Conservation (phyloP, 2,329 filamentous ascomycete species). For the Sarocladium brachiariae region DNA sequence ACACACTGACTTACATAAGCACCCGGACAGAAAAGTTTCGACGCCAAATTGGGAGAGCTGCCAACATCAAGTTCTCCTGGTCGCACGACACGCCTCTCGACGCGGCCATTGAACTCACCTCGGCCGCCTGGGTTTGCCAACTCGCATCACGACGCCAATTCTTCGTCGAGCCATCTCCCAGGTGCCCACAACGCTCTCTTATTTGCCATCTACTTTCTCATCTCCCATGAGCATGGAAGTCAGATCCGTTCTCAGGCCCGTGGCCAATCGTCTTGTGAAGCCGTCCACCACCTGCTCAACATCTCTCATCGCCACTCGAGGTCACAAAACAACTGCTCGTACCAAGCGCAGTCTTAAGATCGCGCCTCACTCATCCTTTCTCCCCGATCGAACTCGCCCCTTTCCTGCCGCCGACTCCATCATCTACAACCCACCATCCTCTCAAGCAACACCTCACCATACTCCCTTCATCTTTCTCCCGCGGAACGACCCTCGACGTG, state of each 20-base stretch:
- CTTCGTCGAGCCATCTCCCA: background rate
- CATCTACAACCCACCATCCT: slow-evolving; percentile 51
- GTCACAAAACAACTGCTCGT: slow-evolving; percentile 46
- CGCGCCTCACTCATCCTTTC: slow-evolving; percentile 54
- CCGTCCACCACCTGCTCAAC: slow-evolving; percentile 16
- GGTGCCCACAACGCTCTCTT: background rate
- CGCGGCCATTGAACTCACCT: slow-evolving; percentile 4
- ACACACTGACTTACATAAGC: background rate
- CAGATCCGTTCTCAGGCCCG: slow-evolving; percentile 27
- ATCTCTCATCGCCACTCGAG: slow-evolving; percentile 24
- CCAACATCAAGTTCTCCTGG: slow-evolving; percentile 7
- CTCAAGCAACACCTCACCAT: slow-evolving; percentile 51
- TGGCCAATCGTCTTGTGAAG: slow-evolving; percentile 23
- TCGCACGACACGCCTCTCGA: slow-evolving; percentile 3
- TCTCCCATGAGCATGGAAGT: slow-evolving; percentile 33
- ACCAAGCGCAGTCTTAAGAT: slow-evolving; percentile 54
- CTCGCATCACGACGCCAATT: background rate
- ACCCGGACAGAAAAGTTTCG: slow-evolving; percentile 2
- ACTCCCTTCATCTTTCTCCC: slow-evolving; percentile 63
- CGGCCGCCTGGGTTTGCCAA: background rate
- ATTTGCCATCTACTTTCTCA: too few relatives aligned
- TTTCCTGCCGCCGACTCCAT: slow-evolving; percentile 32
- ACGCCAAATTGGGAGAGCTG: slow-evolving; percentile 9
- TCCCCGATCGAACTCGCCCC: slow-evolving; percentile 28
- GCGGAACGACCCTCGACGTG: slow-evolving; percentile 45